Base-by-base conservation (phyloP, 23 red algal genomes). In the Agarophyton chilense region DNA sequence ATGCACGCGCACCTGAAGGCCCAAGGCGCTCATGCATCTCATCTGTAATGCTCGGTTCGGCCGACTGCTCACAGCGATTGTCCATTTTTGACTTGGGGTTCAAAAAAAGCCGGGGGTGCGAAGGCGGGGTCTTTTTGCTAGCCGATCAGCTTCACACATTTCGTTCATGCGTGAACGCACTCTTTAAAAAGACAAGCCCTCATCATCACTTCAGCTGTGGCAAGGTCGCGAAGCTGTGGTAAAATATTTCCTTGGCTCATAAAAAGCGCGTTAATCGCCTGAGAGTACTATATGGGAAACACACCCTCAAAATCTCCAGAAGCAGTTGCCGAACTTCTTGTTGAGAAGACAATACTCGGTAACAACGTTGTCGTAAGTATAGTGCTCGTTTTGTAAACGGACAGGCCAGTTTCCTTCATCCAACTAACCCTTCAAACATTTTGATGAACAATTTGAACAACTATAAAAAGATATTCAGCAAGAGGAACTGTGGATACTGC, bases 401-500 rank as follows among this genome's bases (percentile, higher is more conserved):
- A 58, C n/a, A n/a, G n/a, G 12, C 44, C 8, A 0, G 25, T 38
- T 65, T 12, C 25, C 33, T 16, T 26, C 16, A 17, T 55, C 60
- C 5, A 58, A 58, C 55, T 58, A 58, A 28, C 55, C 22, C 22
- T 58, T 58, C 22, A n/a, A n/a, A n/a, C n/a, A n/a, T n/a, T n/a
- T n/a, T 58, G 55, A 58, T 28, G 0, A 58, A 2, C 29, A 6
- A 28, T 58, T 58, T 58, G 11, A 28, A 25, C 2, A 2, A 4
- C 3, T 21, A 58, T 58, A 58, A 35, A 28, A 49, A 65, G 62
- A 86, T 86, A 53, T 86, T 86, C 29, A 71, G 60, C n/a, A 86
- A 86, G 62, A 76, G 35, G 24, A 89, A 53, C 10, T 89, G 84
- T 31, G 53, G 52, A 21, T 89, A 78, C 26, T 89, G 84, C 21